Evolutionary conservation across 805 yeast genomes (phyloP), one percentile per base, ranked within the genome.

Genomic region (Starmera quercuum): DNA sequence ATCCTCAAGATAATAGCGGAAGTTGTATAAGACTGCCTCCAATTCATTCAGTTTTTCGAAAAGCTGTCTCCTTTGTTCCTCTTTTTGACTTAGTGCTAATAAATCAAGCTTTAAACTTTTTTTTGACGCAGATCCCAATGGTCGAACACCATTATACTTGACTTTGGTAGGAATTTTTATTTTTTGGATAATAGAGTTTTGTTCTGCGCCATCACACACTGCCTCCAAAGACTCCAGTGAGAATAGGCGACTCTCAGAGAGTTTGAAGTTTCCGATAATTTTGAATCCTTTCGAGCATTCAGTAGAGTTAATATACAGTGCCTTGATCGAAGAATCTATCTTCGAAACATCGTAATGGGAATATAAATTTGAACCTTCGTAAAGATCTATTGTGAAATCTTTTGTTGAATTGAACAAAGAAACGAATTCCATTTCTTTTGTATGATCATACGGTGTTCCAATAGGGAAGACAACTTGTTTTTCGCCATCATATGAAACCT

Each of bases 21-120:
- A 64, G 37, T 68, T 69, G 59, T 90, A 88, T 34, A 87, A 63
- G n/a, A 71, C 59, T 15, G 77, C 68, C 58, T 90, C 97, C 15
- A 90, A 67, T 23, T 66, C 58, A 54, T 88, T 90, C 44, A 74
- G 70, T 20, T 71, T 58, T 36, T 74, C 75, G 29, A 83, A 83
- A 26, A 73, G 58, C 34, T 63, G 58, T 20, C 61, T 57, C 34
- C 83, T 66, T 34, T 66, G 74, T 11, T 59, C 56, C 45, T 86
- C 95, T 36, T 64, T 64, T 16, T 53, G 50, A 37, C 73, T 76
- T 53, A 81, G 64, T 13, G 59, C 59, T 25, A 59, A 56, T 45
- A 90, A 63, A 37, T 75, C 76, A 5, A 58, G 46, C 20, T 59
- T 54, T 7, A 79, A 59, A 18, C 56, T 54, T 39, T 59, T 60